These are phyloP conservation scores for Periconia macrospinosa DNA, from an alignment of 2,329 filamentous ascomycete genomes.

Conservation along the genomic window DNA sequence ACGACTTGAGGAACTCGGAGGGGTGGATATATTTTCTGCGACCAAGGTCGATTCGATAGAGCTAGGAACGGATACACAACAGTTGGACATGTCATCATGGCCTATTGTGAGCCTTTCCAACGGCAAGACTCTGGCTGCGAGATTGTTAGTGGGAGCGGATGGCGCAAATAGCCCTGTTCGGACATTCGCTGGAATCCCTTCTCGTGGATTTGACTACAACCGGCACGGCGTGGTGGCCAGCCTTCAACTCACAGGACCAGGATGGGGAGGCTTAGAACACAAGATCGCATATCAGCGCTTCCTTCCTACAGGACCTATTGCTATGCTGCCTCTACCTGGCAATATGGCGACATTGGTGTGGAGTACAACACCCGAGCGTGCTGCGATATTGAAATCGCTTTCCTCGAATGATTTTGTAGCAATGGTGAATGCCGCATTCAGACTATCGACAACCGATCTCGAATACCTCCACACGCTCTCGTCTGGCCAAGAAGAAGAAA, in stretches of 20 bases:
- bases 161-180: conserved; percentile 94
- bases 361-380: conserved; percentile 85
- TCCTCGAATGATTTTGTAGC: conserved; percentile 73
- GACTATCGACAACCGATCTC: conserved; percentile 76
- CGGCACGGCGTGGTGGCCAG: conserved; percentile 91
- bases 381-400: conserved; percentile 76
- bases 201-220: conserved; percentile 89
- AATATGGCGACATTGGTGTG: conserved; percentile 86
- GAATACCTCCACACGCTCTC: conserved; percentile 74
- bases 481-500: conserved; percentile 65
- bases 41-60: conserved; percentile 79
- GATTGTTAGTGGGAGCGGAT: conserved; percentile 88
- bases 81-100: conserved; percentile 81
- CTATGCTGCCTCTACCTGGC: conserved; percentile 85
- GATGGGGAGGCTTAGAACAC: conserved; percentile 43
- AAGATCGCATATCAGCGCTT: conserved; percentile 95
- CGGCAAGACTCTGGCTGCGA: conserved; percentile 70
- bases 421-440: conserved; percentile 92
- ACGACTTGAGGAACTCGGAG: conserved; percentile 69
- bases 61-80: conserved; percentile 67
- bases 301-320: conserved; percentile 86
- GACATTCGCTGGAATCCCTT: conserved; percentile 81
- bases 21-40: conserved; percentile 71
- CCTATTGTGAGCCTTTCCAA: conserved; percentile 76
- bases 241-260: conserved; percentile 65